Evolutionary conservation across 495 filamentous ascomycete species (phyloP).

Genomic region (Annulohypoxylon stygium): DNA sequence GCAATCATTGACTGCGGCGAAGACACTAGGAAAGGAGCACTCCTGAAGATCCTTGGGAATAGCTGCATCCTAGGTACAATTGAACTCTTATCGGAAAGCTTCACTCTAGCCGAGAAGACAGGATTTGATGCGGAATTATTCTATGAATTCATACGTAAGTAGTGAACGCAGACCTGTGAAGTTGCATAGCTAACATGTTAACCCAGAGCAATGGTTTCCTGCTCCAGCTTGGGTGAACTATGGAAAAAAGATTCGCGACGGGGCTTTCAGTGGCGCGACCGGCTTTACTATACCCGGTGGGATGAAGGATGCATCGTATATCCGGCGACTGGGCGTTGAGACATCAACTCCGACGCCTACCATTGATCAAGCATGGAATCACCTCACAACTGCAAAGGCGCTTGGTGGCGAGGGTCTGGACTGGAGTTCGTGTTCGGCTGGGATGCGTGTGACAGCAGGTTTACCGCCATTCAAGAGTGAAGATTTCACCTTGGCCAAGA

Average conservation of each 20-base stretch:
- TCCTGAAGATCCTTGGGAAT: slow-evolving; percentile 23
- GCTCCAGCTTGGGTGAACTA: slow-evolving; percentile 18
- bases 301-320: slow-evolving; percentile 27
- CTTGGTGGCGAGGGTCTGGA: slow-evolving; percentile 21
- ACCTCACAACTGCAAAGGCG: slow-evolving; percentile 19
- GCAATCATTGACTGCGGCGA: slow-evolving; percentile 11
- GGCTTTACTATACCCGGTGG: slow-evolving; percentile 17
- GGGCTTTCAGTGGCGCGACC: slow-evolving; percentile 5
- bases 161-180: not conserved
- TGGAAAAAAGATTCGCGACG: slow-evolving; percentile 10
- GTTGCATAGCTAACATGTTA: not conserved
- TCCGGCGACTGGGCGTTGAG: slow-evolving; percentile 24
- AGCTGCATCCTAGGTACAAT: slow-evolving; percentile 27
- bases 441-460: slow-evolving; percentile 28
- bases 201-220: slow-evolving; percentile 12
- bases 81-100: slow-evolving; percentile 26
- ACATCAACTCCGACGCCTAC: slow-evolving; percentile 26
- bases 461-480: slow-evolving; percentile 24
- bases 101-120: slow-evolving; percentile 23
- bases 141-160: slow-evolving; percentile 20
- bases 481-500: slow-evolving; percentile 10
- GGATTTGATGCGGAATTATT: slow-evolving; percentile 19
- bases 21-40: slow-evolving; percentile 1
- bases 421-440: slow-evolving; percentile 28
- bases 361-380: slow-evolving; percentile 26